A percentile compares a stretch with the other conserved stretches of the same genome.
phyloP scores from a whole-genome alignment of 164 flowering plant species.

The Vitis labrusca region DNA sequence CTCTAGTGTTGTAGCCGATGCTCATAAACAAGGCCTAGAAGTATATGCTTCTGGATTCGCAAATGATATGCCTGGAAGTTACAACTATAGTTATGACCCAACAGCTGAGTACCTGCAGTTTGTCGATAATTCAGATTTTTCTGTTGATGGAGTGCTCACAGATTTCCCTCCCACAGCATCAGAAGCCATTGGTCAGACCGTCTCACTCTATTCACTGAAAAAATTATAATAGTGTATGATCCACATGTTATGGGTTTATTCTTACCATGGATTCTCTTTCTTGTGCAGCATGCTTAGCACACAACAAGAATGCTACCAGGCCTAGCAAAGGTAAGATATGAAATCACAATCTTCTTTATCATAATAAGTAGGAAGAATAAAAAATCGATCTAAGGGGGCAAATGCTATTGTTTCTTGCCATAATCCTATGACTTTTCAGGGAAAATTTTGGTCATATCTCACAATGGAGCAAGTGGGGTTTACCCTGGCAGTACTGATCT shows the following conservation, averaged over 20 bases:
- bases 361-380: no score
- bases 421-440: conserved; percentile 30
- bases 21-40: conserved; percentile 77
- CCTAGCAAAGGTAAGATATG: conserved; percentile 41
- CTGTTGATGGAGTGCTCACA: conserved; percentile 87
- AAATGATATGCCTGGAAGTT: conserved; percentile 63
- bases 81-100: conserved; percentile 86
- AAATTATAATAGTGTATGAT: background rate
- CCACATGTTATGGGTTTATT: background rate
- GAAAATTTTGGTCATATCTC: conserved; percentile 58
- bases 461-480: conserved; percentile 91
- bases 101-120: conserved; percentile 70
- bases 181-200: conserved; percentile 63
- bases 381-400: no score
- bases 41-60: conserved; percentile 82
- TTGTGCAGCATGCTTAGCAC: conserved; percentile 72
- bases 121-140: conserved; percentile 59
- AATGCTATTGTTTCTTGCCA: background rate
- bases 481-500: conserved; percentile 83
- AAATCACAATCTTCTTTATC: no score
- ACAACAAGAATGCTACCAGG: conserved; percentile 29
- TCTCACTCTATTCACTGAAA: background rate
- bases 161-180: conserved; percentile 92
- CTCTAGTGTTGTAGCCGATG: conserved; percentile 72
- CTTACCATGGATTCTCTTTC: conserved; percentile 3